phyloP scores from a whole-genome alignment of 768 basidiomycete species.

The Podaxis rugospora region DNA sequence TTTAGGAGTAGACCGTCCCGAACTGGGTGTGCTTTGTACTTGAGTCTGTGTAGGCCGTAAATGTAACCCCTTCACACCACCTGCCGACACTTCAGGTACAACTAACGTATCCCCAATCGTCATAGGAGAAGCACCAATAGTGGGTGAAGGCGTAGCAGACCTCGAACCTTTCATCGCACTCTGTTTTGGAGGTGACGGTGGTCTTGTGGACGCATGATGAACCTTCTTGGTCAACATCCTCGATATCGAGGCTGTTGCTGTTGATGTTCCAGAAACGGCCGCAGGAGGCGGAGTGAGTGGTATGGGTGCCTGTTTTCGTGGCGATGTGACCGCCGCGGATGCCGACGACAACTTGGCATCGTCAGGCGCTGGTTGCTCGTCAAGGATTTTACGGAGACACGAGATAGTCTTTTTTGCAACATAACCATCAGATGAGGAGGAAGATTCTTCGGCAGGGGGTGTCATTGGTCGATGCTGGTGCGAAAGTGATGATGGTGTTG shows the following conservation, averaged over 20 bases:
- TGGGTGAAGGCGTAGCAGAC: conserved; percentile 7
- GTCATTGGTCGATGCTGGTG: conserved; percentile 37
- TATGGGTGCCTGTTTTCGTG: conserved; percentile 28
- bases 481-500: conserved; percentile 2
- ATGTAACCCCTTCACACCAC: neutral
- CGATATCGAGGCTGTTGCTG: conserved; percentile 73
- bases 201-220: conserved; percentile 56
- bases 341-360: conserved; percentile 5
- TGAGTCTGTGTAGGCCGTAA: neutral
- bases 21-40: conserved; percentile 36
- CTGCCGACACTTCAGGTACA: conserved; percentile 20
- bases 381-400: conserved; percentile 67
- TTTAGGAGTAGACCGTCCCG: conserved; percentile 56
- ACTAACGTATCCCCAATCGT: conserved; percentile 16
- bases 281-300: conserved; percentile 49
- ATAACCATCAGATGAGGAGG: conserved; percentile 48
- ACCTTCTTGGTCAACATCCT: conserved; percentile 64
- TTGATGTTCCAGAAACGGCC: conserved; percentile 58
- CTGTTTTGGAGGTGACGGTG: conserved; percentile 53
- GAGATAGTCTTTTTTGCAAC: conserved; percentile 61
- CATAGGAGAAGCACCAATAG: conserved; percentile 16
- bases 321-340: neutral
- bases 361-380: conserved; percentile 38
- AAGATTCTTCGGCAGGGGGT: conserved; percentile 58
- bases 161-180: conserved; percentile 36